Conservation (phyloP, 2,329 filamentous ascomycete species). For the Acrocalymma vagum region DNA sequence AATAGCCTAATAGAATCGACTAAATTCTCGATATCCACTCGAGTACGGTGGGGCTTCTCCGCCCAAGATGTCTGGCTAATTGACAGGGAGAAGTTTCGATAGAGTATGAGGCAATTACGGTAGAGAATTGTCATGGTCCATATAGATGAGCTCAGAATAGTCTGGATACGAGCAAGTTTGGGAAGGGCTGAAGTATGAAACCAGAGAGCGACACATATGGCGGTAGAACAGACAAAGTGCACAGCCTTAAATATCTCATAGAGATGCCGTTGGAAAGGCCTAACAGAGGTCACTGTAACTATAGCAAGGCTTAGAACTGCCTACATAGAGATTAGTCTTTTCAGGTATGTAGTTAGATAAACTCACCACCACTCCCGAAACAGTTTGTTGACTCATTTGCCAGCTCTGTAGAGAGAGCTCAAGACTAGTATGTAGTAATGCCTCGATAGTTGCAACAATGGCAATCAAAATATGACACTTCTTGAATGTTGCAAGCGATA, state of each 20-base stretch:
- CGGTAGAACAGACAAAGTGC: constrained; percentile 14
- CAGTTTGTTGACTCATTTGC: background rate
- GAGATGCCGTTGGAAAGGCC: background rate
- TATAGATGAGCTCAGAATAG: constrained; percentile 11
- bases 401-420: constrained; percentile 5
- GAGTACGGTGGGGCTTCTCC: too few species aligned
- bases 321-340: too few species aligned
- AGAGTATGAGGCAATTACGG: constrained; percentile 14
- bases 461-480: constrained; percentile 10
- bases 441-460: constrained; percentile 10
- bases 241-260: constrained; percentile 15
- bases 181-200: constrained; percentile 10
- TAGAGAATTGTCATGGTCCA: constrained; percentile 12
- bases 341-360: constrained; percentile 2
- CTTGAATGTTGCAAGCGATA: constrained; percentile 12
- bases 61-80: constrained; percentile 9
- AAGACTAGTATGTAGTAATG: constrained; percentile 7
- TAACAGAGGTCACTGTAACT: constrained; percentile 11
- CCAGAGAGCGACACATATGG: constrained; percentile 17
- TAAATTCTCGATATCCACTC: too few species aligned
- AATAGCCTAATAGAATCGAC: too few species aligned
- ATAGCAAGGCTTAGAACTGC: constrained; percentile 6
- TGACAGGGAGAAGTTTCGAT: constrained; percentile 25
- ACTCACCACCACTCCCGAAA: constrained; percentile 2
- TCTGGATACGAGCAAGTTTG: constrained; percentile 5